These are phyloP conservation scores for Torulaspora indica DNA, from an alignment of 805 yeast species.

Conservation along the genomic window DNA sequence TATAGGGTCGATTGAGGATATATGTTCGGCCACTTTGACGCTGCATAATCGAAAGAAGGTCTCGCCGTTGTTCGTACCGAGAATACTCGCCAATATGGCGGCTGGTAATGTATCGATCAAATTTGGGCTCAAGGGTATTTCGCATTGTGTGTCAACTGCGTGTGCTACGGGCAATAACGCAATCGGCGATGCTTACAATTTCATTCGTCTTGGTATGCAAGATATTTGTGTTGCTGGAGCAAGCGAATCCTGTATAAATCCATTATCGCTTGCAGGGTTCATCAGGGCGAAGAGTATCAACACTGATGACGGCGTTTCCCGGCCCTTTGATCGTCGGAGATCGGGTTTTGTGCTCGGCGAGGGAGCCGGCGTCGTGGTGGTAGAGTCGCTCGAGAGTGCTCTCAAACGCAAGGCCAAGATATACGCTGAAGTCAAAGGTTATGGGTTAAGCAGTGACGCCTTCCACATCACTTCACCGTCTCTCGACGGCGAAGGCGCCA, in stretches of 20 bases:
- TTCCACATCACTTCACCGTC: constrained; percentile 90
- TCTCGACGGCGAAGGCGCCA: constrained; percentile 79
- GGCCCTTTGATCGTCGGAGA: constrained; percentile 80
- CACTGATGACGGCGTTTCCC: constrained; percentile 57
- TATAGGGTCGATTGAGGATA: constrained; percentile 73
- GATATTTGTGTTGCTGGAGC: constrained; percentile 94
- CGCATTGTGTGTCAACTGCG: constrained; percentile 86
- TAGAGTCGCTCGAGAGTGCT: constrained; percentile 80
- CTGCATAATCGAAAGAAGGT: constrained; percentile 46
- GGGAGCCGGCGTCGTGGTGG: constrained; percentile 77
- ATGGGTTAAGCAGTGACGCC: constrained; percentile 90
- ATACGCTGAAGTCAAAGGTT: constrained; percentile 79
- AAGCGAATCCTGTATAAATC: constrained; percentile 81
- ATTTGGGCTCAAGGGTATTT: constrained; percentile 74
- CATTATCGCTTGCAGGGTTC: constrained; percentile 83
- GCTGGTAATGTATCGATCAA: constrained; percentile 84
- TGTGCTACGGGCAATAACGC: constrained; percentile 96
- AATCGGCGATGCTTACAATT: constrained; percentile 85
- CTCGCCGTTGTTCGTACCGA: constrained; percentile 84
- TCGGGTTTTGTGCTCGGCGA: constrained; percentile 91
- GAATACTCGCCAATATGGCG: constrained; percentile 84
- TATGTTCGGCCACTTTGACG: constrained; percentile 49
- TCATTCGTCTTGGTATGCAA: constrained; percentile 73
- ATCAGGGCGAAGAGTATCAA: constrained; percentile 81
- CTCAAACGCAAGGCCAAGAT: constrained; percentile 56